These are phyloP conservation scores for Colletotrichum sp. DNA, from an alignment of 2,329 filamentous ascomycete species.

Conservation along the genomic window DNA sequence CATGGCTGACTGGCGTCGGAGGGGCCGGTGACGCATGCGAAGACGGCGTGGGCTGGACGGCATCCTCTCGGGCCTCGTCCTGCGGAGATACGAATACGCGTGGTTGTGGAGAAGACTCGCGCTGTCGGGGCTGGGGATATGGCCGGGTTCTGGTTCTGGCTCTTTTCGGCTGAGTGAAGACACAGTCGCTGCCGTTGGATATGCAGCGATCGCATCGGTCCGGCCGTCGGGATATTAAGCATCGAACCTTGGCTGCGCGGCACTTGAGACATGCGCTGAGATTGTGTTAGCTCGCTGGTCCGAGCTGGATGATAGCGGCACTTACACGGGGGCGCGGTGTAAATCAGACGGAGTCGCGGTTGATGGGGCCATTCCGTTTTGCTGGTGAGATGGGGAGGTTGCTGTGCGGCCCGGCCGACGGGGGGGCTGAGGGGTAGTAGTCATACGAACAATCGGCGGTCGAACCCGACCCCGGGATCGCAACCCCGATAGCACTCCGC, in stretches of 20 bases:
- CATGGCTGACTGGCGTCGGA: background rate
- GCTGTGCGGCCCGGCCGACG: background rate
- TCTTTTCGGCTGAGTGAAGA: constrained; percentile 2
- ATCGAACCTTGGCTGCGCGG: background rate
- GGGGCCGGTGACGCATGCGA: background rate
- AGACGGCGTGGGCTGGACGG: background rate
- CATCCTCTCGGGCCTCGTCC: background rate
- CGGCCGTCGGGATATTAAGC: background rate
- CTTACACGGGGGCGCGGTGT: constrained; percentile 23
- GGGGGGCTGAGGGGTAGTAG: background rate
- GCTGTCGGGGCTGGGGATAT: background rate
- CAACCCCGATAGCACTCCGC: background rate
- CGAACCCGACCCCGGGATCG: background rate
- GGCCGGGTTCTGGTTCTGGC: background rate
- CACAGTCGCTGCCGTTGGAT: background rate
- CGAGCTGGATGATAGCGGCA: background rate
- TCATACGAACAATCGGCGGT: background rate
- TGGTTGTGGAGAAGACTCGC: background rate
- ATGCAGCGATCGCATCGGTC: constrained; percentile 1
- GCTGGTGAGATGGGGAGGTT: background rate
- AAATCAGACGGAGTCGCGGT: constrained; percentile 22
- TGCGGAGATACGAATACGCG: background rate
- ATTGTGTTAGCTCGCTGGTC: background rate
- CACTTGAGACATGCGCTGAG: constrained; percentile 7
- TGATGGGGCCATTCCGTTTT: constrained; percentile 23